These are phyloP conservation scores for Trypanosoma scelopori DNA, from an alignment of 208 protist species.

Conservation along the genomic window DNA sequence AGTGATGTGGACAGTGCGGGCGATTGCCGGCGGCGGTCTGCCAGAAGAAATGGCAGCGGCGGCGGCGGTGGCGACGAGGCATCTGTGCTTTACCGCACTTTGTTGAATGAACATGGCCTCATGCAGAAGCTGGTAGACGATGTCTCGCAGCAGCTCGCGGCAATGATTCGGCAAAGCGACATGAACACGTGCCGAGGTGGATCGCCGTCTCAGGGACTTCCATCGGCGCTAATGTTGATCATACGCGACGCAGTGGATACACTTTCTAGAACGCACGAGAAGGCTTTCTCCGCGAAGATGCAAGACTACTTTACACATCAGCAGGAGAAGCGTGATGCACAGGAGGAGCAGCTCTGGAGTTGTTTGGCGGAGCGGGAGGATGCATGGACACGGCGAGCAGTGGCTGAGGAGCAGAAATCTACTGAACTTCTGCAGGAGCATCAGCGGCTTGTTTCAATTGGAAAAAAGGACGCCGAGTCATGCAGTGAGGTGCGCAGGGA, in stretches of 20 bases:
- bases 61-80: neutral
- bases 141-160: slow-evolving; percentile 19
- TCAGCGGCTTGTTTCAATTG: slow-evolving; percentile 11
- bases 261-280: slow-evolving; percentile 17
- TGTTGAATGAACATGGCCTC: slow-evolving; percentile 17
- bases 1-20: neutral
- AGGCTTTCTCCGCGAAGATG: slow-evolving; percentile 6
- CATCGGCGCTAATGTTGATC: slow-evolving; percentile 25
- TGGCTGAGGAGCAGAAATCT: neutral
- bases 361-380: slow-evolving; percentile 5
- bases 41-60: too few species aligned
- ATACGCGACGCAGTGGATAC: slow-evolving; percentile 15
- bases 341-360: slow-evolving; percentile 10
- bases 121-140: slow-evolving; percentile 10
- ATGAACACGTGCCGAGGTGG: neutral
- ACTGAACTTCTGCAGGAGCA: slow-evolving; percentile 15
- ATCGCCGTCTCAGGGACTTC: slow-evolving; percentile 3
- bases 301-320: slow-evolving; percentile 12
- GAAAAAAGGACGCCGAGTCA: slow-evolving; percentile 15
- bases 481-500: slow-evolving; percentile 23
- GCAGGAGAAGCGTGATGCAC: neutral
- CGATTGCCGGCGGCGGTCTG: neutral
- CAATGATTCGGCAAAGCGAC: slow-evolving; percentile 19
- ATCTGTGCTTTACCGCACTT: neutral
- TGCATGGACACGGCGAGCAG: slow-evolving; percentile 5